Evolutionary conservation across 352 stramenopile genomes (phyloP).

Genomic region (Phytophthora podocarpi): DNA sequence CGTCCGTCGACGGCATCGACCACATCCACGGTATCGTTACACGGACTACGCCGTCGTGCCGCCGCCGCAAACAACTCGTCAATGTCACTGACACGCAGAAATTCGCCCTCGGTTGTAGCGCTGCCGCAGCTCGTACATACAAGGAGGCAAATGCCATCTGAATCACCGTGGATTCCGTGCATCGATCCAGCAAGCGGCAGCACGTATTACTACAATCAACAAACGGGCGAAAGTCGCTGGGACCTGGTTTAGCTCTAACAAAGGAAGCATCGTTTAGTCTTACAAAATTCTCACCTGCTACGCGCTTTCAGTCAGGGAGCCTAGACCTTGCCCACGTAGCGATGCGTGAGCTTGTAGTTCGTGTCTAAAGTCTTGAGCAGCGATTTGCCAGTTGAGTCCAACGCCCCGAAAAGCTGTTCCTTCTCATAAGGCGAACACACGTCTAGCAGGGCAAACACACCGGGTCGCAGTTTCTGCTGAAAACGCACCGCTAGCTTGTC

Average conservation of each 20-base stretch:
- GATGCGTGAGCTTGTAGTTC: slow-evolving; percentile 87
- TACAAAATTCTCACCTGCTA: slow-evolving; percentile 32
- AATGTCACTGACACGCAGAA: slow-evolving; percentile 9
- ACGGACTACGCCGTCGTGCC: slow-evolving; percentile 24
- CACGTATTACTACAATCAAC: slow-evolving; percentile 78
- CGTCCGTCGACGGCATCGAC: slow-evolving; percentile 30
- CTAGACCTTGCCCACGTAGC: slow-evolving; percentile 88
- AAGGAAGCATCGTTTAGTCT: slow-evolving; percentile 29
- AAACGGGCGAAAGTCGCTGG: slow-evolving; percentile 77
- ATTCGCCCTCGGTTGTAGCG: neutral
- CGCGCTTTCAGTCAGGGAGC: slow-evolving; percentile 5
- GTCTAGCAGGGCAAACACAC: slow-evolving; percentile 80
- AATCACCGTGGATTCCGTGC: slow-evolving; percentile 60
- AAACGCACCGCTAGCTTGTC: slow-evolving; percentile 60
- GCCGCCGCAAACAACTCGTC: slow-evolving; percentile 11
- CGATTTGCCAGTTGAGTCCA: slow-evolving; percentile 85
- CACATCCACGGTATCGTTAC: slow-evolving; percentile 33
- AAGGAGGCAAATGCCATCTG: slow-evolving; percentile 3
- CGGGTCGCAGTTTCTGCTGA: slow-evolving; percentile 73
- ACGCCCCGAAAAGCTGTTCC: slow-evolving; percentile 81
- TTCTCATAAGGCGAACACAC: slow-evolving; percentile 88
- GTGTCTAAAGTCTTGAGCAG: slow-evolving; percentile 86
- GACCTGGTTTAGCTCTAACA: slow-evolving; percentile 31
- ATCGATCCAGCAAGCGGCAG: slow-evolving; percentile 57
- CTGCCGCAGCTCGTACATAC: slow-evolving; percentile 7